Conservation (phyloP, 1,284 basidiomycete species). For the Stygiomarasmius scandens region DNA sequence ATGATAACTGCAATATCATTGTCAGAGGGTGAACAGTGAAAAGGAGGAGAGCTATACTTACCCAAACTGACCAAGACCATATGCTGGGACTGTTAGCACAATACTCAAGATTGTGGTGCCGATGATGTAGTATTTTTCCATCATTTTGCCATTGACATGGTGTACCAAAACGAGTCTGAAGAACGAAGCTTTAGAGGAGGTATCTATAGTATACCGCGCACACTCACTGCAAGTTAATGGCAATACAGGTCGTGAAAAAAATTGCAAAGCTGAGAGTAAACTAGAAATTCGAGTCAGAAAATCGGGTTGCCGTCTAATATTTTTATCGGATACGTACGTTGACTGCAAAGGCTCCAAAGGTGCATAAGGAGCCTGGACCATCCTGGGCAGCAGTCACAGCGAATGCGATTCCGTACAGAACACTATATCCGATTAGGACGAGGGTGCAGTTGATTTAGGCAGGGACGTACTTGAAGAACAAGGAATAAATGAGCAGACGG, state of each 20-base stretch:
- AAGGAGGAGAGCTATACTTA: constrained; percentile 4
- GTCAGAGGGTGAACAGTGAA: neutral
- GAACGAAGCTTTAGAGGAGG: neutral
- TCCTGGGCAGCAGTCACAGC: constrained; percentile 15
- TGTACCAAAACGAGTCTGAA: constrained; percentile 26
- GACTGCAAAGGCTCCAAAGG: constrained; percentile 19
- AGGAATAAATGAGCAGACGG: constrained; percentile 21
- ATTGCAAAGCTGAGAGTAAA: constrained; percentile 20
- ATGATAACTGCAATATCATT: constrained; percentile 16
- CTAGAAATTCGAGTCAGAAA: constrained; percentile 6
- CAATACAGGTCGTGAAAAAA: constrained; percentile 26
- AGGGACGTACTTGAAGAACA: constrained; percentile 23
- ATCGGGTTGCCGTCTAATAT: neutral
- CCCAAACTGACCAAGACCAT: constrained; percentile 24
- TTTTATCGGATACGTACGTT: constrained; percentile 16
- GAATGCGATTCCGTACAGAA: constrained; percentile 22
- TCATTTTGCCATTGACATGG: constrained; percentile 23
- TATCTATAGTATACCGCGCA: neutral
- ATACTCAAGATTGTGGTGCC: constrained; percentile 19
- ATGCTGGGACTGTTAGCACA: constrained; percentile 21
- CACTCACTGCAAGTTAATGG: constrained; percentile 26
- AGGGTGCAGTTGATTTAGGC: neutral
- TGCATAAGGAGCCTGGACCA: constrained; percentile 12
- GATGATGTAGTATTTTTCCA: constrained; percentile 30
- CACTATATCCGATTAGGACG: constrained; percentile 8